Evolutionary conservation across 2,329 filamentous ascomycete species (phyloP).

Genomic region (Westerdykella sp.): DNA sequence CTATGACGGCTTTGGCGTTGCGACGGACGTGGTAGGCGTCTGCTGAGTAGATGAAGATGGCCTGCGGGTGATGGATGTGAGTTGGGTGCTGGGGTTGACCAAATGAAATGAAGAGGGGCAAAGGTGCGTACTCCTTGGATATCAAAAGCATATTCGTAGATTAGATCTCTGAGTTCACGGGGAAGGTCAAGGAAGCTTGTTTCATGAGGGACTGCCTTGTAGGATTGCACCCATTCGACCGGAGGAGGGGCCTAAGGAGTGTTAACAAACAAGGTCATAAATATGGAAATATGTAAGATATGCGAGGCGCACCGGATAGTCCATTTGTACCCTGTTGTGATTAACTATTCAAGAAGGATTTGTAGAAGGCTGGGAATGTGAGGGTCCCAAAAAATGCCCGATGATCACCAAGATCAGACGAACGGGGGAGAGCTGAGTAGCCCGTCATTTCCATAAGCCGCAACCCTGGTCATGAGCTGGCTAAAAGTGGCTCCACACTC

Average conservation of each 20-base stretch:
- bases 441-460: too few species aligned
- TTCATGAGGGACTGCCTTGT: conserved; percentile 8
- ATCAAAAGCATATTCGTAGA: conserved; percentile 20
- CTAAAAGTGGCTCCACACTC: too few species aligned
- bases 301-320: too few species aligned
- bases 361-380: too few species aligned
- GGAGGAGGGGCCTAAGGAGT: not conserved
- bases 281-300: too few species aligned
- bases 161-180: conserved; percentile 24
- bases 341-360: too few species aligned
- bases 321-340: too few species aligned
- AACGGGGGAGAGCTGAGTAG: too few species aligned
- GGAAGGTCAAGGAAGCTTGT: conserved; percentile 27
- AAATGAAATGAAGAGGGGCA: not conserved
- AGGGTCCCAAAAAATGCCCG: too few species aligned
- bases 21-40: conserved; percentile 10
- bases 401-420: too few species aligned
- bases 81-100: not conserved
- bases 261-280: not conserved
- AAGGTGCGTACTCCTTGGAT: conserved; percentile 11
- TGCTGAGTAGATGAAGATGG: conserved; percentile 23
- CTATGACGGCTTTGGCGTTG: conserved; percentile 15
- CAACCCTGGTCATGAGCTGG: too few species aligned
- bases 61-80: conserved; percentile 1
- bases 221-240: conserved; percentile 17